phyloP scores from a whole-genome alignment of 2,329 filamentous ascomycete species.

The Trichocomaceae sp. region DNA sequence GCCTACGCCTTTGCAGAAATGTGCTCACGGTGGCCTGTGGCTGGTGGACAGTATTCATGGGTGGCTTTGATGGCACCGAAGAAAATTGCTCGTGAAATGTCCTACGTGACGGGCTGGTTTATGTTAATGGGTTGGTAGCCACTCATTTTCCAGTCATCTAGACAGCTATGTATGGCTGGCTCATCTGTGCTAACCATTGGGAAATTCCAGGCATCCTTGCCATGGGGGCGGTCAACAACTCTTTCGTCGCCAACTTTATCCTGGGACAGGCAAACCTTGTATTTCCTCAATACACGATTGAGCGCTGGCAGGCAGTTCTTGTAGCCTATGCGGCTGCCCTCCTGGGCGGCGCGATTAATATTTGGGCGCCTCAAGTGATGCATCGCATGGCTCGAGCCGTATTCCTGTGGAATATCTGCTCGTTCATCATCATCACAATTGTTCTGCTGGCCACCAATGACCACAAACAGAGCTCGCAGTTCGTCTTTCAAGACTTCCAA shows the following conservation, averaged over 20 bases:
- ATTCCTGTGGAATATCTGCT: slow-evolving; percentile 48
- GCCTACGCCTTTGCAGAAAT: slow-evolving; percentile 56
- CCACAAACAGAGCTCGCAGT: slow-evolving; percentile 48
- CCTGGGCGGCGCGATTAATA: slow-evolving; percentile 43
- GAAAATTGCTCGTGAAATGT: slow-evolving; percentile 38
- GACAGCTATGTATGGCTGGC: not conserved
- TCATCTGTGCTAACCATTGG: not conserved
- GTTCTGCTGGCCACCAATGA: slow-evolving; percentile 50
- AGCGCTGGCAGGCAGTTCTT: slow-evolving; percentile 52
- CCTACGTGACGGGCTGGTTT: slow-evolving; percentile 45
- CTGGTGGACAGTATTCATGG: slow-evolving; percentile 54
- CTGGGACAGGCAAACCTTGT: slow-evolving; percentile 50
- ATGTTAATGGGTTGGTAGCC: slow-evolving; percentile 40
- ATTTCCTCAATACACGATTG: slow-evolving; percentile 45
- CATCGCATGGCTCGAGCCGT: slow-evolving; percentile 47
- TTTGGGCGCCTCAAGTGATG: slow-evolving; percentile 46
- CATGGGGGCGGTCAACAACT: slow-evolving; percentile 51
- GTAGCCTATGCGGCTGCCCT: slow-evolving; percentile 46
- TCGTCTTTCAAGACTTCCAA: slow-evolving; percentile 51
- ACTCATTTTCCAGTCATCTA: not conserved
- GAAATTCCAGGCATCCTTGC: slow-evolving; percentile 37
- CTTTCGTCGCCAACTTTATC: slow-evolving; percentile 50
- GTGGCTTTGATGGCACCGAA: slow-evolving; percentile 51
- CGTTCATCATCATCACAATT: slow-evolving; percentile 48
- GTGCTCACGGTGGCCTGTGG: slow-evolving; percentile 51